Conservation (phyloP, 257 asterid species). For the Solanum peruvianum region DNA sequence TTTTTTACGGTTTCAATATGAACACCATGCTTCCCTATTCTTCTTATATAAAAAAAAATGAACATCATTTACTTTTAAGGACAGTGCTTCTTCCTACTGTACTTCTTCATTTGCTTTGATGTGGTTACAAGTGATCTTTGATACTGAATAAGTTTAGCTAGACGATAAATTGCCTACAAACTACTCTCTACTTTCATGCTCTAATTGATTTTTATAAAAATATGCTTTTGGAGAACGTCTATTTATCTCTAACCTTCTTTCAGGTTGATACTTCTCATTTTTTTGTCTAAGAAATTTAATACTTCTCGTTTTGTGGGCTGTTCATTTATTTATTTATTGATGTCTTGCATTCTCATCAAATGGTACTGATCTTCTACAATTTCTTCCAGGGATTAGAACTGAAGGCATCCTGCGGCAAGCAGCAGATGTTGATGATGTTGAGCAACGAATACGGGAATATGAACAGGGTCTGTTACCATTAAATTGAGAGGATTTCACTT, state of each 20-base stretch:
- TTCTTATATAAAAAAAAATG: neutral
- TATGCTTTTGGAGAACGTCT: neutral
- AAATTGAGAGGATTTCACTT: neutral
- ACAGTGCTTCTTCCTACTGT: neutral
- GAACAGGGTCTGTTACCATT: constrained; percentile 60
- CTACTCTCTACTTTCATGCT: neutral
- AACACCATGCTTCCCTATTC: neutral
- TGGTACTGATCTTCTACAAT: constrained; percentile 12
- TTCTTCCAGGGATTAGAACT: constrained; percentile 57
- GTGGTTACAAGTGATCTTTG: neutral
- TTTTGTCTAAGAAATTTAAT: neutral
- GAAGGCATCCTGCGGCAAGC: constrained; percentile 99
- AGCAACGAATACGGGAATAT: constrained; percentile 77
- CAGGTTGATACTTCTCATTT: neutral
- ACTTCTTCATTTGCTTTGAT: neutral
- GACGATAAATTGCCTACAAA: neutral
- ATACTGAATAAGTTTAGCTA: neutral
- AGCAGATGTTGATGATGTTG: constrained; percentile 96
- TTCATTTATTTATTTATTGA: neutral
- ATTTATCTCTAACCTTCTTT: neutral
- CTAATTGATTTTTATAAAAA: neutral
- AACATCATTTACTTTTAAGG: neutral
- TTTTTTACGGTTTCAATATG: neutral
- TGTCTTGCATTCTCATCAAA: neutral
- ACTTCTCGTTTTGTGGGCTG: neutral